phyloP scores from a whole-genome alignment of 306 rosid genomes.

The Morella rubra region DNA sequence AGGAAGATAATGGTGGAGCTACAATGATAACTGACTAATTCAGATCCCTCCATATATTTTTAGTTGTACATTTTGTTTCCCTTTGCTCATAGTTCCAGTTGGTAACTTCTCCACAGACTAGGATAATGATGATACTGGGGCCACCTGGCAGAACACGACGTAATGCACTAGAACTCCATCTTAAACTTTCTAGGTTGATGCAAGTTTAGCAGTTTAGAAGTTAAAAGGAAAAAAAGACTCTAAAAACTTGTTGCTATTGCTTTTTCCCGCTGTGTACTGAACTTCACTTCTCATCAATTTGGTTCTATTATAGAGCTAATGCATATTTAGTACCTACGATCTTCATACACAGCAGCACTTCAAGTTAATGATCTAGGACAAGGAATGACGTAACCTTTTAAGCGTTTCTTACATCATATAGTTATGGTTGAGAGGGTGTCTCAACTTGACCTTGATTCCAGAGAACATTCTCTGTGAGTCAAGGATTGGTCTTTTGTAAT shows the following conservation, averaged over 20 bases:
- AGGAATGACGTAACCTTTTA: too few species aligned
- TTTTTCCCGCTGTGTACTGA: background rate
- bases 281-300: background rate
- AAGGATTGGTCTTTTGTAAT: too few species aligned
- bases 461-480: too few species aligned
- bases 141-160: background rate
- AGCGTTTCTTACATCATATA: too few species aligned
- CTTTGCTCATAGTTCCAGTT: background rate
- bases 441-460: too few species aligned
- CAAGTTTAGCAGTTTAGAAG: too few species aligned
- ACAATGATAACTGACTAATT: background rate
- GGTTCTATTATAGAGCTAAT: too few species aligned
- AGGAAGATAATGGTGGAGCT: background rate
- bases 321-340: too few species aligned
- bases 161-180: background rate
- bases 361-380: too few species aligned
- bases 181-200: background rate
- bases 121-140: background rate
- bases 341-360: too few species aligned
- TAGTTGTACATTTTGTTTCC: too few species aligned
- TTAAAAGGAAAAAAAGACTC: too few species aligned
- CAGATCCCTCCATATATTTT: background rate
- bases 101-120: background rate
- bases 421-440: background rate
- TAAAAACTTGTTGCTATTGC: background rate